These are phyloP conservation scores for Rhodomyrtus tomentosa DNA, from an alignment of 345 rosid species.

Conservation along the genomic window DNA sequence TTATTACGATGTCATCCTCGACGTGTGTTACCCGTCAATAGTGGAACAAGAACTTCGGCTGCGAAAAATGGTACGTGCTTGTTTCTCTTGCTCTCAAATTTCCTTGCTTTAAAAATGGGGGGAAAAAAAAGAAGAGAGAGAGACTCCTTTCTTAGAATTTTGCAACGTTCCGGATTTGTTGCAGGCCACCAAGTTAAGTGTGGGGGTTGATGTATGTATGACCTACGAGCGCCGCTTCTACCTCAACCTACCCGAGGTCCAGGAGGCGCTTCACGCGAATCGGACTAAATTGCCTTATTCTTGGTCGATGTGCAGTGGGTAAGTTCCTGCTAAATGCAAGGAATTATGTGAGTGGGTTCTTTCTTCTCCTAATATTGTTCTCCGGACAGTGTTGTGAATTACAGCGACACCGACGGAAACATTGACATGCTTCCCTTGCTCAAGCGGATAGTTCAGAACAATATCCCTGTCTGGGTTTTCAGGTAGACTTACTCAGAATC, in stretches of 20 bases:
- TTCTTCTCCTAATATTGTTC: not conserved
- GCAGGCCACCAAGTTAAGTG: conserved; percentile 65
- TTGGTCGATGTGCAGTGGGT: conserved; percentile 89
- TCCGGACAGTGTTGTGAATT: conserved; percentile 39
- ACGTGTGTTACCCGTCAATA: conserved; percentile 69
- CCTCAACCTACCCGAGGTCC: conserved; percentile 82
- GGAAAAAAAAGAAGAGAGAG: too few species aligned
- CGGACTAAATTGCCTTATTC: conserved; percentile 46
- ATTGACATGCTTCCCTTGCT: conserved; percentile 68
- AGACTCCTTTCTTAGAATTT: not conserved
- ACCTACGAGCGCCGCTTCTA: conserved; percentile 50
- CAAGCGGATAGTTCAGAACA: conserved; percentile 45
- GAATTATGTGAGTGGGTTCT: not conserved
- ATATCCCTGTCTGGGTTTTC: conserved; percentile 73
- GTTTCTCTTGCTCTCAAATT: not conserved
- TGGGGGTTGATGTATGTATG: conserved; percentile 88
- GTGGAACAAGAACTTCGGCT: conserved; percentile 82
- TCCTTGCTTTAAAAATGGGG: not conserved
- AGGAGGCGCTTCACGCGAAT: conserved; percentile 85
- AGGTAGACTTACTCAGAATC: conserved; percentile 28
- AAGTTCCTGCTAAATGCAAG: not conserved
- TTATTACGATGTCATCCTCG: conserved; percentile 71
- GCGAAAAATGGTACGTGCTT: conserved; percentile 40
- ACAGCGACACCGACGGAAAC: conserved; percentile 42
- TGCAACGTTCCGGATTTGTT: not conserved